Conservation (phyloP, 2,329 filamentous ascomycete species). For the Aphanocladium album region DNA sequence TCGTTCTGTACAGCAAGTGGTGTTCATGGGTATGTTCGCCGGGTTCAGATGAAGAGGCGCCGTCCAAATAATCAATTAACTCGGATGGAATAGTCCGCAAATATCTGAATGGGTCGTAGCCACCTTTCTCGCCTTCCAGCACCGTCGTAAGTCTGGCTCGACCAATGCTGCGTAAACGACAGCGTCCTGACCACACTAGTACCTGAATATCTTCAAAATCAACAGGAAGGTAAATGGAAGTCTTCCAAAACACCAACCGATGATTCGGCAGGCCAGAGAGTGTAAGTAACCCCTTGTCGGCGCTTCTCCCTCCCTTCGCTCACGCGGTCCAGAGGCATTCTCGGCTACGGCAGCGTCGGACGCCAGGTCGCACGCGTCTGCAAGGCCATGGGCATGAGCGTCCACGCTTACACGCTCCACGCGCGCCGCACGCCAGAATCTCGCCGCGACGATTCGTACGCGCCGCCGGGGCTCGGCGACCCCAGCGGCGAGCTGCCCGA, state of each 20-base stretch:
- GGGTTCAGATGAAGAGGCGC: neutral
- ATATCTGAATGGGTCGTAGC: conserved; percentile 53
- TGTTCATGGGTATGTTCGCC: conserved; percentile 45
- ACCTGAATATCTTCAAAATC: conserved; percentile 39
- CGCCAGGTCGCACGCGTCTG: conserved; percentile 52
- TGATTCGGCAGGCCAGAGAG: conserved; percentile 43
- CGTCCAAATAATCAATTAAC: neutral
- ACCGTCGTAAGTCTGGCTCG: conserved; percentile 32
- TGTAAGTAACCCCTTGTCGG: conserved; percentile 33
- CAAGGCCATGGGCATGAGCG: conserved; percentile 62
- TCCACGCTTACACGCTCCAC: conserved; percentile 70
- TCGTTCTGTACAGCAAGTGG: conserved; percentile 52
- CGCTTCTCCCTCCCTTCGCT: neutral
- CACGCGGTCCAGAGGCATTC: conserved; percentile 36
- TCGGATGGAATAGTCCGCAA: conserved; percentile 38
- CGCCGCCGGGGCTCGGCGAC: conserved; percentile 61
- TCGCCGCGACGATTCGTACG: conserved; percentile 58
- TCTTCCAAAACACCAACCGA: conserved; percentile 27
- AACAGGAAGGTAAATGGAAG: conserved; percentile 40
- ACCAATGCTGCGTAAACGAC: neutral
- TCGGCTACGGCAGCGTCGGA: conserved; percentile 52
- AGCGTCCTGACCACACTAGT: conserved; percentile 27
- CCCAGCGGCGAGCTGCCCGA: conserved; percentile 43
- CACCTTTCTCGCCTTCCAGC: conserved; percentile 46
- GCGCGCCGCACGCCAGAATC: conserved; percentile 63